These are phyloP conservation scores for Pythium utonaiense DNA, from an alignment of 352 stramenopile species.

Conservation along the genomic window DNA sequence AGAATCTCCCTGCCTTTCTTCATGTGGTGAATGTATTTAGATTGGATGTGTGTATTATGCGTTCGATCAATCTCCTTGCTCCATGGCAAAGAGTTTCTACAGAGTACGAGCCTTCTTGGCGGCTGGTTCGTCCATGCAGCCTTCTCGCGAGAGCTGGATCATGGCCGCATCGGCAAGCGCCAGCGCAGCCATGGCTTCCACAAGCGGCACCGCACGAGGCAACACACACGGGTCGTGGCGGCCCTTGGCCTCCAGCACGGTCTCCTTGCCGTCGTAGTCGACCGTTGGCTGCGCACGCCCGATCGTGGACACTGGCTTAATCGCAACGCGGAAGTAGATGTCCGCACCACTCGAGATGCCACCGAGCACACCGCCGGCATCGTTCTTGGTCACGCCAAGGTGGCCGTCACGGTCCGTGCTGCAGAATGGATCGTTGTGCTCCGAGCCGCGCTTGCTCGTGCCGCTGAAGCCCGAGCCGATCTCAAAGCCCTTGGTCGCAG, in stretches of 20 bases:
- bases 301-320: constrained; percentile 99
- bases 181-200: constrained; percentile 98
- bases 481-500: constrained; percentile 99
- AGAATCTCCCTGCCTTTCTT: no score
- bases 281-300: constrained; percentile 93
- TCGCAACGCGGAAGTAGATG: constrained; percentile 98
- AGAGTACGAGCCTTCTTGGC: constrained; percentile 50
- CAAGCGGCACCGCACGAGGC: constrained; percentile 95
- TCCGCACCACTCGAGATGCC: constrained; percentile 98
- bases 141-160: constrained; percentile 92
- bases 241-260: constrained; percentile 95
- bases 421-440: constrained; percentile 99
- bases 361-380: constrained; percentile 94
- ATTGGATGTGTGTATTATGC: not conserved
- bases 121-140: constrained; percentile 48
- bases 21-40: no score
- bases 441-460: constrained; percentile 94
- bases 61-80: not conserved
- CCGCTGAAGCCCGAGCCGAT: constrained; percentile 94
- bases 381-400: constrained; percentile 82
- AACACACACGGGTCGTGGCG: constrained; percentile 98
- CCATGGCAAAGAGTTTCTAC: constrained; percentile 5
- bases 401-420: constrained; percentile 45
- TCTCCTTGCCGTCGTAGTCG: constrained; percentile 94
- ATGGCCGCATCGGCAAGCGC: constrained; percentile 95